Percentiles rank a stretch among this genome's conserved stretches.
Conservation (phyloP, 2,329 filamentous ascomycete species). For the Pseudogymnoascus sp. region DNA sequence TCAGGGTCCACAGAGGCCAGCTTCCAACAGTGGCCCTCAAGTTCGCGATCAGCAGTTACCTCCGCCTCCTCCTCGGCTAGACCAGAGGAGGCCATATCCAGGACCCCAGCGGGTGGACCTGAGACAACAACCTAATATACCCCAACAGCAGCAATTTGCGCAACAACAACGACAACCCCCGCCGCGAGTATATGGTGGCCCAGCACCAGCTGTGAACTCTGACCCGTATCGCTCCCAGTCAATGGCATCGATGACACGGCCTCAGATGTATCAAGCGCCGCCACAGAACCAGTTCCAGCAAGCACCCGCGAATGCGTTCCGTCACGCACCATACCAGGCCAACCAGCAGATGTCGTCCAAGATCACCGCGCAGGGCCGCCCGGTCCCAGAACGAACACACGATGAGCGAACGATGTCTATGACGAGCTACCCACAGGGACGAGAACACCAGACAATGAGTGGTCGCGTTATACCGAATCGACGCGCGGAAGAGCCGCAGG, state of each 20-base stretch:
- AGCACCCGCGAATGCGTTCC: conserved; percentile 66
- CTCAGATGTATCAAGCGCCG: conserved; percentile 60
- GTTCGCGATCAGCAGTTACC: conserved; percentile 40
- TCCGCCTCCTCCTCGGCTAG: conserved; percentile 52
- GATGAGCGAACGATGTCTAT: conserved; percentile 95
- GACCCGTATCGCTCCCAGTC: conserved; percentile 92
- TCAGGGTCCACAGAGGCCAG: conserved; percentile 34
- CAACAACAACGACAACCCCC: conserved; percentile 38
- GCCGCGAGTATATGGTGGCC: conserved; percentile 50
- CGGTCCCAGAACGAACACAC: conserved; percentile 75
- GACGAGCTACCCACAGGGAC: conserved; percentile 71
- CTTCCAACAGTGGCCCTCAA: conserved; percentile 19
- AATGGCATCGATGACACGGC: conserved; percentile 67
- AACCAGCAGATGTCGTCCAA: conserved; percentile 49
- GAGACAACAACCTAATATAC: conserved; percentile 23
- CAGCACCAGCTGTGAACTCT: conserved; percentile 65
- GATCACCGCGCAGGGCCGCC: conserved; percentile 83
- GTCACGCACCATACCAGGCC: conserved; percentile 65
- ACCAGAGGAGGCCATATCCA: conserved; percentile 61
- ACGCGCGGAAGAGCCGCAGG: conserved; percentile 32
- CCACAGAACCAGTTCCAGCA: conserved; percentile 52
- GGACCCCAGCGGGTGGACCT: conserved; percentile 44
- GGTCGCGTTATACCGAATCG: conserved; percentile 82
- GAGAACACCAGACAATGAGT: conserved; percentile 85
- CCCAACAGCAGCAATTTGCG: conserved; percentile 38